Percentiles rank a stretch among this genome's conserved stretches.
phyloP scores from a whole-genome alignment of 1,284 basidiomycete genomes.

The Leccinum angustisporum region DNA sequence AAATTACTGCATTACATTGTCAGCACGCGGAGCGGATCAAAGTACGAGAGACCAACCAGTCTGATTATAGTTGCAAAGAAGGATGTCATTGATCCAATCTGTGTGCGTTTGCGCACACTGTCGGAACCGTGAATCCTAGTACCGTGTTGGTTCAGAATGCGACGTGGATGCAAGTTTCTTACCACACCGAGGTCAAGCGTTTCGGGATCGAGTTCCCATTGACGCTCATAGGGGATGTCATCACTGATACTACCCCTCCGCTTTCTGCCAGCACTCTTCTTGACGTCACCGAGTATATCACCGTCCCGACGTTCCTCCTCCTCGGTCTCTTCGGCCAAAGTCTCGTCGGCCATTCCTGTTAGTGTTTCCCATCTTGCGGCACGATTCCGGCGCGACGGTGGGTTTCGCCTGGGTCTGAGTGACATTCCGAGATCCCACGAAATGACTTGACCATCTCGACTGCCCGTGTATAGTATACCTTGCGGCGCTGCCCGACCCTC shows the following conservation, averaged over 20 bases:
- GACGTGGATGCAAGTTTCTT: conserved; percentile 28
- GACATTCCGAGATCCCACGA: conserved; percentile 87
- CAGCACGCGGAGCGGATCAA: conserved; percentile 2
- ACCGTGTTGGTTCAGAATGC: conserved; percentile 8
- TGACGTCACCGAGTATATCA: conserved; percentile 74
- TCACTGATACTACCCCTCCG: conserved; percentile 36
- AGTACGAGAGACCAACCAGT: conserved; percentile 54
- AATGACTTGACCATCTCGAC: conserved; percentile 88
- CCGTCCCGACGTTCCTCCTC: conserved; percentile 62
- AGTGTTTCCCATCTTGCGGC: conserved; percentile 66
- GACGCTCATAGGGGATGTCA: conserved; percentile 63
- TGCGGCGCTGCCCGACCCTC: conserved; percentile 62
- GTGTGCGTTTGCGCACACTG: conserved; percentile 85
- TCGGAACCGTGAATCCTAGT: conserved; percentile 63
- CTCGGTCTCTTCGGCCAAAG: conserved; percentile 58
- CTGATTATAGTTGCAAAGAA: conserved; percentile 91
- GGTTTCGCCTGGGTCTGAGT: conserved; percentile 44
- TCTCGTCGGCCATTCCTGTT: conserved; percentile 79
- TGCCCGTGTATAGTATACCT: conserved; percentile 93
- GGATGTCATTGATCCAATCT: conserved; percentile 96
- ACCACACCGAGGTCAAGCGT: conserved; percentile 49
- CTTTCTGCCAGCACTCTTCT: conserved; percentile 38
- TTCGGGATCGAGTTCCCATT: conserved; percentile 75
- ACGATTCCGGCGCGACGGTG: conserved; percentile 27
- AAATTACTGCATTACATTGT: conserved; percentile 59